Percentiles rank a stretch among this genome's conserved stretches.
Evolutionary conservation across 2,329 filamentous ascomycete genomes (phyloP).

Genomic region (Exophiala oligosperma): DNA sequence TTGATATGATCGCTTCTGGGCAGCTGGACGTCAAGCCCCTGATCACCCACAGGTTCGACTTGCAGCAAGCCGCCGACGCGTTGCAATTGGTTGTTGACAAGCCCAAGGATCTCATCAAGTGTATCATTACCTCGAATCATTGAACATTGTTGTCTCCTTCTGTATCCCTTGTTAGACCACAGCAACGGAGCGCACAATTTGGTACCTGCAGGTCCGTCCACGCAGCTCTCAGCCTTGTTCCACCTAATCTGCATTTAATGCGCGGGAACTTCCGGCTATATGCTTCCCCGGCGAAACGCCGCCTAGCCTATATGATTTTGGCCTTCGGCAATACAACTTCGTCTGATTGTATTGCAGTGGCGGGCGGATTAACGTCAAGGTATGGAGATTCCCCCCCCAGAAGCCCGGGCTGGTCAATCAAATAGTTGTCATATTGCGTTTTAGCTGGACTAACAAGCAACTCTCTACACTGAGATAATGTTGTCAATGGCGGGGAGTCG

Average conservation of each 20-base stretch:
- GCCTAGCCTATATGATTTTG: conserved; percentile 9
- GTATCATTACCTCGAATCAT: conserved; percentile 8
- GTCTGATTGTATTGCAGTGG: background rate
- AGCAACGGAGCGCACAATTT: no score
- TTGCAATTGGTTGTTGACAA: conserved; percentile 54
- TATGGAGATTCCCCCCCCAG: no score
- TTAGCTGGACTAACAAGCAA: no score
- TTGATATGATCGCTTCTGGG: conserved; percentile 52
- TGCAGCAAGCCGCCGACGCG: conserved; percentile 63
- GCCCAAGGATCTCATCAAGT: conserved; percentile 57
- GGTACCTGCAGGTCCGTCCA: no score
- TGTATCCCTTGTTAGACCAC: no score
- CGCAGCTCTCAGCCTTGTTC: no score
- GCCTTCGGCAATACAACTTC: conserved; percentile 1
- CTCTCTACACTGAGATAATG: background rate
- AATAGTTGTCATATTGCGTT: no score
- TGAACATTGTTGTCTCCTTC: no score
- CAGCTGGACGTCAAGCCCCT: conserved; percentile 56
- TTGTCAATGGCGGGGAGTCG: background rate
- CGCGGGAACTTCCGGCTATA: conserved; percentile 3
- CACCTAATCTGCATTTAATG: background rate
- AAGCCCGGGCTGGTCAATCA: no score
- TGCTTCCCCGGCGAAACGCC: background rate
- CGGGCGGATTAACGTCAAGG: background rate
- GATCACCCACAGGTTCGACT: conserved; percentile 62